Conservation (phyloP, 371 early-diverging fungal species). For the Mortierella sp. region DNA sequence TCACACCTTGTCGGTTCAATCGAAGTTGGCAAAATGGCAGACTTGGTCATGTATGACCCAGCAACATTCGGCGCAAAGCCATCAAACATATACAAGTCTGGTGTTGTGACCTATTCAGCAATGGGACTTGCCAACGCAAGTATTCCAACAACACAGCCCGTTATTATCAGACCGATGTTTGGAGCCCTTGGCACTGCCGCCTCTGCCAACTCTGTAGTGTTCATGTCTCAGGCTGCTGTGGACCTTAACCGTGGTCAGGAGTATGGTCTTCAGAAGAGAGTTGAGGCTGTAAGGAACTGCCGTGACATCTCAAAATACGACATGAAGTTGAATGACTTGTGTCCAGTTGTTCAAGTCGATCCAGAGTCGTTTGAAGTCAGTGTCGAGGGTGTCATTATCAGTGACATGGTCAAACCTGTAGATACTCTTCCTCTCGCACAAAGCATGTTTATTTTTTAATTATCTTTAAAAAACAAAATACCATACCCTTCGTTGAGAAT, state of each 20-base stretch:
- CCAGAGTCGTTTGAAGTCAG: constrained; percentile 91
- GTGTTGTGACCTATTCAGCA: constrained; percentile 82
- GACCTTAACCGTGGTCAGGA: constrained; percentile 64
- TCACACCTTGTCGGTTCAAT: constrained; percentile 91
- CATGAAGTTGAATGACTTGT: constrained; percentile 84
- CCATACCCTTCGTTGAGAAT: background rate
- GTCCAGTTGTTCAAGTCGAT: constrained; percentile 86
- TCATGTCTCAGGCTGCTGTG: constrained; percentile 84
- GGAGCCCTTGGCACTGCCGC: constrained; percentile 73
- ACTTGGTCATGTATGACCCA: constrained; percentile 88
- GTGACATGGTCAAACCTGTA: constrained; percentile 75
- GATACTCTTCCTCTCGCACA: constrained; percentile 81
- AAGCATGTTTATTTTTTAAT: constrained; percentile 78
- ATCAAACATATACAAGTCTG: constrained; percentile 86
- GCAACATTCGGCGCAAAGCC: constrained; percentile 92
- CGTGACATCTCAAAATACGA: constrained; percentile 83
- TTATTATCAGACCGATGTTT: constrained; percentile 87
- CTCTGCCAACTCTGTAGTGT: constrained; percentile 72
- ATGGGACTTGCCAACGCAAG: constrained; percentile 94
- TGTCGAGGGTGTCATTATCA: constrained; percentile 79
- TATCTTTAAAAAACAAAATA: background rate
- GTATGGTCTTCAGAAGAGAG: constrained; percentile 76
- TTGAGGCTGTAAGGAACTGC: constrained; percentile 82
- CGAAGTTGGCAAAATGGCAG: constrained; percentile 93
- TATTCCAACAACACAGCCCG: constrained; percentile 92